Base-by-base conservation (phyloP, 805 yeast species). In the Wilhelminamyces savonicus region DNA sequence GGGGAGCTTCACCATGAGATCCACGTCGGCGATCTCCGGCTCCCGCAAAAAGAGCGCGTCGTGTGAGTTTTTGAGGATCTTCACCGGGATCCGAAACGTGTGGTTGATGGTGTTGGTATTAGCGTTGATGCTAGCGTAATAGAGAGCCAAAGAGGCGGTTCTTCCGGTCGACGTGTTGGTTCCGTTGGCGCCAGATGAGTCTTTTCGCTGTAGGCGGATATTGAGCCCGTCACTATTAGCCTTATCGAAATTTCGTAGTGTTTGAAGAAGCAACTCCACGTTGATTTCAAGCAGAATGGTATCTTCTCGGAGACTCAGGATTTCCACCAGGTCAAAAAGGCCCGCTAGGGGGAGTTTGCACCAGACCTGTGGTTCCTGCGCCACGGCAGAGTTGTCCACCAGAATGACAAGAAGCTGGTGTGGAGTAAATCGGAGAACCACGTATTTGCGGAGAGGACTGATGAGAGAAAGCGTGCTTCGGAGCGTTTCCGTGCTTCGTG, bases 51-150 rank as follows among this genome's bases (percentile, higher is more conserved):
- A 59, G 28, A 66, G 47, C 10, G 66, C 66, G 32, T 74, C 78
- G 35, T 71, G 75, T 11, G 66, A 70, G 37, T 62, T 65, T 34
- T 76, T 70, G 32, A 82, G 45, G 24, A 83, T 59, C 40, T 77
- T 62, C 2, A 83, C 83, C 0, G 94, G 90, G 13, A 88, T 71
- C 29, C 76, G 74, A 43, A 78, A 76, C 6, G 82, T 69, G 44
- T 81, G 86, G 36, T 71, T 69, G 12, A 83, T 66, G 3, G 72
- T 56, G 15, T 69, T 66, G 7, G 67, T 30, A 52, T 50, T 29
- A 51, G 49, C 21, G 51, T 59, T 43, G 51, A 53, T 56, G 36
- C 74, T 77, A 13, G 72, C 65, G 44, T 76, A 78, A 39, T 63
- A 66, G 11, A 82, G 41, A 0, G 77, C 74, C 31, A 82, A 53